These are phyloP conservation scores for Fragaria vesca DNA, from an alignment of 306 rosid genomes.

Conservation along the genomic window DNA sequence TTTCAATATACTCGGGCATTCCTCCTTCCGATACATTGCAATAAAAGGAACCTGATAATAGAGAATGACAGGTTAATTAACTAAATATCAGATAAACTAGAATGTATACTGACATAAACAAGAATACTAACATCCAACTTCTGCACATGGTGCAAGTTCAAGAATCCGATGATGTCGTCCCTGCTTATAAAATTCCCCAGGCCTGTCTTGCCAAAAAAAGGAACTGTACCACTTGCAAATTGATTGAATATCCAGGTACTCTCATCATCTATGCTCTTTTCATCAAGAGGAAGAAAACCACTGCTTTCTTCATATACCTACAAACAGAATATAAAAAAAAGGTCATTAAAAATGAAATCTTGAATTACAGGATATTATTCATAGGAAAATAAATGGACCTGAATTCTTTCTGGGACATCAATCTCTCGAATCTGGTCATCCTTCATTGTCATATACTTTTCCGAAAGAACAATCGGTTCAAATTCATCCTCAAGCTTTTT, in stretches of 20 bases:
- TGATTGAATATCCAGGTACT: conserved; percentile 69
- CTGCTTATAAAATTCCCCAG: conserved; percentile 38
- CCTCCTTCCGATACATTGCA: conserved; percentile 93
- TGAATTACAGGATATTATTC: background rate
- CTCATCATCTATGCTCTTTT: conserved; percentile 65
- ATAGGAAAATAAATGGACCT: conserved; percentile 47
- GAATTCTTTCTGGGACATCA: conserved; percentile 96
- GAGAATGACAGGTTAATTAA: conserved; percentile 16
- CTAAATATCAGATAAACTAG: conserved; percentile 20
- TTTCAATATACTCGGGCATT: conserved; percentile 75
- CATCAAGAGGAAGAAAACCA: conserved; percentile 66
- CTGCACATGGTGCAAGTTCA: conserved; percentile 88
- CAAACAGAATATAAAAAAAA: conserved; percentile 1
- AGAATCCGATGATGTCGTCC: conserved; percentile 71
- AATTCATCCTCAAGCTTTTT: conserved; percentile 90
- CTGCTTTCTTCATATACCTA: conserved; percentile 84
- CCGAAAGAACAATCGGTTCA: conserved; percentile 82
- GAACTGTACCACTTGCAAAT: conserved; percentile 51
- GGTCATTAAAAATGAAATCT: conserved; percentile 15
- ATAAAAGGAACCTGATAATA: conserved; percentile 75
- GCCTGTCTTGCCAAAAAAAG: conserved; percentile 58
- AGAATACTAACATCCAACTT: conserved; percentile 76
- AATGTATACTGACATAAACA: conserved; percentile 1
- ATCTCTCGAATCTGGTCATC: conserved; percentile 78
- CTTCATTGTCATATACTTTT: conserved; percentile 88